These are phyloP conservation scores for Beta vulgaris DNA, from an alignment of 148 eudicot species.

Conservation along the genomic window DNA sequence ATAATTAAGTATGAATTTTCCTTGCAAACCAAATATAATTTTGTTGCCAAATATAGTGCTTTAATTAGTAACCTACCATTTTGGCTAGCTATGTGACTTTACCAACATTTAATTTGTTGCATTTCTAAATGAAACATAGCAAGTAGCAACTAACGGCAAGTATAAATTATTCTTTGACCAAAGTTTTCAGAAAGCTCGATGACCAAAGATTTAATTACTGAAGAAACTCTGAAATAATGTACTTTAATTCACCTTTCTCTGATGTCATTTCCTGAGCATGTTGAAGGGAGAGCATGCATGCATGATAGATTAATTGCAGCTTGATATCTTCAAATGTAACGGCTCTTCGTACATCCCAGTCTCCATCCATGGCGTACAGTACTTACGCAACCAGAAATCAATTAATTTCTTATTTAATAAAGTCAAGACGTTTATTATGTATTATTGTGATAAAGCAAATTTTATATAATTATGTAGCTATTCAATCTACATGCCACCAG, in stretches of 20 bases:
- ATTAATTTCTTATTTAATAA: neutral
- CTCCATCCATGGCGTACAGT: neutral
- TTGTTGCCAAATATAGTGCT: too few species aligned
- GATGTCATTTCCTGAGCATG: neutral
- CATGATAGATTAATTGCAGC: constrained; percentile 7
- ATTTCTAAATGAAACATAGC: too few species aligned
- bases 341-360: neutral
- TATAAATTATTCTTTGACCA: too few species aligned
- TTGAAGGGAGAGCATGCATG: neutral
- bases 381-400: neutral
- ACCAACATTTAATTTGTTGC: too few species aligned
- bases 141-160: too few species aligned
- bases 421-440: neutral
- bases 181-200: too few species aligned
- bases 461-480: neutral
- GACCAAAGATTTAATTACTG: too few species aligned
- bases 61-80: too few species aligned
- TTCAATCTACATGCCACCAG: constrained; percentile 25
- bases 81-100: too few species aligned
- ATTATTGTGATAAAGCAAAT: neutral
- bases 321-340: constrained; percentile 3
- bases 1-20: too few species aligned
- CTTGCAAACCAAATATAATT: too few species aligned
- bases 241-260: neutral
- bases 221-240: too few species aligned